Evolutionary conservation across 1,139 yeast genomes (phyloP), one percentile per base, ranked within the genome.

Genomic region (Sugiyamaella grinbergsii): DNA sequence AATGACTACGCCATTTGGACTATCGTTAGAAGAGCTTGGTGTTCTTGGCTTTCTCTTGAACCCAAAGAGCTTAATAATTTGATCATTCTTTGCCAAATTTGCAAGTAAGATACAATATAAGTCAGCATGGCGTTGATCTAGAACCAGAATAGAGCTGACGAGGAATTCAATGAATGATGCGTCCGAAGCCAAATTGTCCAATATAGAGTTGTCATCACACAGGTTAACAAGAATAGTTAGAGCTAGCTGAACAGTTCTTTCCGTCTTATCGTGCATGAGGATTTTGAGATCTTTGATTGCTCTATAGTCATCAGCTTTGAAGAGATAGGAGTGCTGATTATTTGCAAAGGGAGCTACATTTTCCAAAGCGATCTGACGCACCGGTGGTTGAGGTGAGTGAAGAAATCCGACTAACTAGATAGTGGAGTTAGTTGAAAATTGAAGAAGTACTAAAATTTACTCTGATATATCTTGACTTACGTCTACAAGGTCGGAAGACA

Each of bases 341-440:
- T 82, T 81, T 6, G 96, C 86, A 66, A 78, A 88, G 1, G 94
- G 95, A 11, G 89, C 91, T 49, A 91, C 70, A 64, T 89, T 83
- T 60, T 87, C 94, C 50, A 91, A 73, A 0, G 98, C 98, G 51
- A 91, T 83, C 60, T 84, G 90, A 52, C 86, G 82, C 26, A 90
- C 89, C 6, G 88, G 86, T 3, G 88, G 84, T 62, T 87, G 91
- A 1, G 86, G 85, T 6, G 91, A 81, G 66, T 88, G 96, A 55
- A 93, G 75, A 68, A 93, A 91, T 45, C 78, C 81, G 18, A 91
- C 96, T 44, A 90, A 62, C 49, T 45, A 18, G 11, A 24, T 5
- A 23, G 23, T 6, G 8, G 8, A 10, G 41, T 34, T 36, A 34
- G 40, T 31, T 10, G 26, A 18, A 23, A 2, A 19, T 16, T 7